These are phyloP conservation scores for Oryza rufipogon DNA, from an alignment of 176 grass and related monocot species.

Conservation along the genomic window DNA sequence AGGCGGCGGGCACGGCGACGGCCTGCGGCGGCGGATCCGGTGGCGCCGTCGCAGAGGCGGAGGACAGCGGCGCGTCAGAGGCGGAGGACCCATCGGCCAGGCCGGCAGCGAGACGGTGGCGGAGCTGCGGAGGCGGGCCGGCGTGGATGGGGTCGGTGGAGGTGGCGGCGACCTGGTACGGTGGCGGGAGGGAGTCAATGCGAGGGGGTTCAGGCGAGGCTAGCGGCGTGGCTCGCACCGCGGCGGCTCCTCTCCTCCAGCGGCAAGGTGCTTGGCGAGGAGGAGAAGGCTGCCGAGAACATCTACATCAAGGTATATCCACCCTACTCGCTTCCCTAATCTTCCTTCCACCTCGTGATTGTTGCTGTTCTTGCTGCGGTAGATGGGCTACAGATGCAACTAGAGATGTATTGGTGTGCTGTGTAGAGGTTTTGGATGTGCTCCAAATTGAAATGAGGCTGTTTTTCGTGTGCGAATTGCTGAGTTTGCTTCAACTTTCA, in stretches of 20 bases:
- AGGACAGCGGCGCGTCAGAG: too few species aligned
- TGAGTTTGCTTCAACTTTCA: not conserved
- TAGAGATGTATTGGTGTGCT: not conserved
- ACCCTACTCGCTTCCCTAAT: not conserved
- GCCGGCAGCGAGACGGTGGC: too few species aligned
- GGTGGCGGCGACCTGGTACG: too few species aligned
- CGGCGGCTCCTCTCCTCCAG: constrained; percentile 64
- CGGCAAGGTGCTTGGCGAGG: constrained; percentile 80
- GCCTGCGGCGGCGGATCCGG: too few species aligned
- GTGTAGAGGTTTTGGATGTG: not conserved
- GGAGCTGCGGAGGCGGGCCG: too few species aligned
- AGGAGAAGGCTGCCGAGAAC: constrained; percentile 78
- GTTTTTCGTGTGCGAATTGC: not conserved
- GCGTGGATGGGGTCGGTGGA: too few species aligned
- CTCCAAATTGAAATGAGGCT: not conserved
- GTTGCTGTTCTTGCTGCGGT: not conserved
- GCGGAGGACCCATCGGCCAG: too few species aligned
- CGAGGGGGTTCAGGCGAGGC: constrained; percentile 24
- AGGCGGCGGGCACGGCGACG: too few species aligned
- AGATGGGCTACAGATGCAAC: not conserved
- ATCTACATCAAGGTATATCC: constrained; percentile 71
- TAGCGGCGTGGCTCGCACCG: constrained; percentile 45
- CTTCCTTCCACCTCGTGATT: not conserved
- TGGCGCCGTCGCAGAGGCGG: too few species aligned
- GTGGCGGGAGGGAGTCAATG: too few species aligned